Evolutionary conservation across 257 asterid species (phyloP), one percentile per base, ranked within the genome.

Genomic region (Solanum ahanhuiri): DNA sequence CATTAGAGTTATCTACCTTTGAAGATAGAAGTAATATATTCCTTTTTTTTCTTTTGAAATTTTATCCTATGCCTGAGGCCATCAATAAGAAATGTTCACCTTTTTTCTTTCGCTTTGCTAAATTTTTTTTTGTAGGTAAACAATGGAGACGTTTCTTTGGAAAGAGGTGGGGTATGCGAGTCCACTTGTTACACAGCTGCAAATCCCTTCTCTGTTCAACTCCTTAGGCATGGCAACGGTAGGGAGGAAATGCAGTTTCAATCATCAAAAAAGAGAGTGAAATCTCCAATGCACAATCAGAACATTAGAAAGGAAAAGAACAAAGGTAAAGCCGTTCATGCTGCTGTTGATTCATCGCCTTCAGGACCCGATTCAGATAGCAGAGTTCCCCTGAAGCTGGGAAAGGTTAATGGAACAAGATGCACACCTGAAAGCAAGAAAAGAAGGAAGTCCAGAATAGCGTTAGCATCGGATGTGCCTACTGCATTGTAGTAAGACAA

Each of bases 371-470:
- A 89, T 86, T 92, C 94, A 23, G 86, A 77, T 20, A 85, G 84
- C 89, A 89, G 92, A 88, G 86, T 89, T 83, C 86, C 95, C 1
- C 35, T 85, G 31, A 88, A 75, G 82, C 35, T 88, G 14, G 92
- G 96, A 43, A 95, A 92, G 84, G 83, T 93, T 30, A 81, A 81
- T 60, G 85, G 88, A 10, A 43, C 85, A 7, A 88, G 91, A 87
- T 88, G 92, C 85, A 94, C 96, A 58, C 98, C 98, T 66, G 95
- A 94, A 43, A 93, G 94, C 83, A 96, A 95, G 89, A 96, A 92
- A 91, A 92, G 98, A 81, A 91, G 98, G 66, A 95, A 95, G 73
- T 91, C 95, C 30, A 90, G 89, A 71, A 15, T 90, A 77, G 87
- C 90, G 22, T 88, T 89, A 81, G 91, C 97, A 12, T 23, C 91